These are phyloP conservation scores for Juncus effusus DNA, from an alignment of 176 grass and related monocot species.

Conservation along the genomic window DNA sequence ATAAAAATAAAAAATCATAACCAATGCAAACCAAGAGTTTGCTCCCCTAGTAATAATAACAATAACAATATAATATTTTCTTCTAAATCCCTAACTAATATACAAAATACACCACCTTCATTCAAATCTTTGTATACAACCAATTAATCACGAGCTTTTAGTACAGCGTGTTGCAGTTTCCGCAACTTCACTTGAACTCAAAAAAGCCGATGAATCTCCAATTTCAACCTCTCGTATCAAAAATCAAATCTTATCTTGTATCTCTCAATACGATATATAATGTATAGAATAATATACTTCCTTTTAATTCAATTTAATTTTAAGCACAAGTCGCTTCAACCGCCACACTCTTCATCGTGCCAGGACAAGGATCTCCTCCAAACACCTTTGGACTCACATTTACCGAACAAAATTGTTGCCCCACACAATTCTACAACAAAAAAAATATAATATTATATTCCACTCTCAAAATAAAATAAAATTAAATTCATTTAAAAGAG, in stretches of 20 bases:
- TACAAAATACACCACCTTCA: background rate
- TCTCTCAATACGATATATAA: slow-evolving; percentile 26
- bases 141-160: slow-evolving; percentile 31
- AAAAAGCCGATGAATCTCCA: slow-evolving; percentile 36
- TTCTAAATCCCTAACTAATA: slow-evolving; percentile 5
- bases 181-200: slow-evolving; percentile 41
- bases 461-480: background rate
- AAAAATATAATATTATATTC: slow-evolving; percentile 25
- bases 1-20: slow-evolving; percentile 13
- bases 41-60: background rate
- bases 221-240: slow-evolving; percentile 21
- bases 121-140: background rate
- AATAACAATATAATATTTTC: slow-evolving; percentile 16
- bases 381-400: slow-evolving; percentile 60
- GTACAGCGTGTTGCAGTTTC: slow-evolving; percentile 40
- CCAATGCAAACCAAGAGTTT: slow-evolving; percentile 32
- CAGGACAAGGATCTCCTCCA: slow-evolving; percentile 91
- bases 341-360: slow-evolving; percentile 72
- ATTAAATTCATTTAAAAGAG: background rate
- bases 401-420: slow-evolving; percentile 63
- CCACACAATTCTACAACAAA: slow-evolving; percentile 69
- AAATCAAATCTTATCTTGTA: slow-evolving; percentile 9
- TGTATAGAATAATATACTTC: background rate
- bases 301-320: background rate
- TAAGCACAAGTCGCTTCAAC: slow-evolving; percentile 63